Conservation (phyloP, 352 stramenopile species). For the Pythium dissotocum region DNA sequence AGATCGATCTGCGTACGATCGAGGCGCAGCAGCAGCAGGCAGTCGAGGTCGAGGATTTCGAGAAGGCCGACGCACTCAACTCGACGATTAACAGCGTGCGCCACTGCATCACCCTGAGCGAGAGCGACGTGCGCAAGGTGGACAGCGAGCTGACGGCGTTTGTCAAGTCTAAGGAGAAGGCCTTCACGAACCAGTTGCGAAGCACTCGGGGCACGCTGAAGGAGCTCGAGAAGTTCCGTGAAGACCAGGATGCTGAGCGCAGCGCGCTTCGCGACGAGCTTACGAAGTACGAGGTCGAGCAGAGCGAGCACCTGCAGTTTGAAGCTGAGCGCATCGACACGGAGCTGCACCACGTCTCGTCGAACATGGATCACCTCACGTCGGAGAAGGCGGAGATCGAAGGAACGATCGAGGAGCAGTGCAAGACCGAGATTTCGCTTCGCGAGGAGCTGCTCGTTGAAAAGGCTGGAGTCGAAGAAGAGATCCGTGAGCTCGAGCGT, state of each 20-base stretch:
- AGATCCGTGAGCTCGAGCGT: constrained; percentile 72
- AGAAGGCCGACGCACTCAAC: constrained; percentile 81
- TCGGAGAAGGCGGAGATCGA: constrained; percentile 80
- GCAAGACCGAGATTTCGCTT: constrained; percentile 57
- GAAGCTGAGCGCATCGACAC: constrained; percentile 74
- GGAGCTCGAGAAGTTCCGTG: constrained; percentile 75
- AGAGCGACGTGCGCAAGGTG: constrained; percentile 78
- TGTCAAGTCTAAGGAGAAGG: constrained; percentile 76
- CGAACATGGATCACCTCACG: constrained; percentile 68
- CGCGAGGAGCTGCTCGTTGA: constrained; percentile 58
- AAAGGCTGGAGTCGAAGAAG: constrained; percentile 59
- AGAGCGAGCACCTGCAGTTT: constrained; percentile 79
- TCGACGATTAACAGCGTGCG: constrained; percentile 78
- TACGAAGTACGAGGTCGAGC: constrained; percentile 62
- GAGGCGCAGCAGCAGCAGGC: constrained; percentile 82
- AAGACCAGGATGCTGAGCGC: constrained; percentile 65
- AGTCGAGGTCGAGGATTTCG: constrained; percentile 83
- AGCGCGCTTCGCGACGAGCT: constrained; percentile 49
- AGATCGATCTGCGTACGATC: constrained; percentile 76
- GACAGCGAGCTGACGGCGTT: constrained; percentile 72
- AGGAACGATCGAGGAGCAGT: constrained; percentile 73
- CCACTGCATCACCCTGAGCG: constrained; percentile 76
- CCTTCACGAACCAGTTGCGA: constrained; percentile 74
- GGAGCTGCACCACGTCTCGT: constrained; percentile 73
- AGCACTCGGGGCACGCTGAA: constrained; percentile 71